Conservation (phyloP, 305 asterid genomes). For the Solanum hybrid region DNA sequence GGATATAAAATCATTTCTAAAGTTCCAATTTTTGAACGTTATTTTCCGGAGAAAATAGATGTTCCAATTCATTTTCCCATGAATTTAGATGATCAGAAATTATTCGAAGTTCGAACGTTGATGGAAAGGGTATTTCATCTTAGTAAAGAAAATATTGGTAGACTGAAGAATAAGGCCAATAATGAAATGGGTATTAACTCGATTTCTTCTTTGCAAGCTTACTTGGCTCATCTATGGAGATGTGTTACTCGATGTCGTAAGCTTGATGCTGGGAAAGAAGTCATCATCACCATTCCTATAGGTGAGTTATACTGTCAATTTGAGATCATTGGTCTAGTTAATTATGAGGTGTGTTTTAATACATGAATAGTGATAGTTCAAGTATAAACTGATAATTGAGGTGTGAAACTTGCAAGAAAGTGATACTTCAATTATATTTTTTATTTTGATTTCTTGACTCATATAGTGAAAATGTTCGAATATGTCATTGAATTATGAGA, state of each 20-base stretch:
- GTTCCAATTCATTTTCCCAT: background rate
- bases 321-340: too few relatives aligned
- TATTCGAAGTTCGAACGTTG: background rate
- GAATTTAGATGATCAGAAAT: background rate
- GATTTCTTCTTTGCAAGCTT: background rate
- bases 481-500: too few relatives aligned
- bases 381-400: too few relatives aligned
- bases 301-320: background rate
- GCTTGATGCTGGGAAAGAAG: background rate
- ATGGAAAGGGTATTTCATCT: background rate
- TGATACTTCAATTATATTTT: too few relatives aligned
- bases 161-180: background rate
- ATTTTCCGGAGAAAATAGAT: constrained; percentile 1
- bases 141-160: background rate
- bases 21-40: constrained; percentile 30
- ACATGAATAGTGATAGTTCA: too few relatives aligned
- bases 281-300: background rate
- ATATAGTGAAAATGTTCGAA: too few relatives aligned
- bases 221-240: background rate
- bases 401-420: too few relatives aligned
- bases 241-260: background rate
- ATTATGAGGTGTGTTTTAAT: too few relatives aligned
- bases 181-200: background rate
- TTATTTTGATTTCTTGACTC: too few relatives aligned
- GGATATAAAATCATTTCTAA: constrained; percentile 15